Evolutionary conservation across 192 early-diverging fungal genomes (phyloP), one percentile per base, ranked within the genome.

Genomic region (Backusella tarrabulga): DNA sequence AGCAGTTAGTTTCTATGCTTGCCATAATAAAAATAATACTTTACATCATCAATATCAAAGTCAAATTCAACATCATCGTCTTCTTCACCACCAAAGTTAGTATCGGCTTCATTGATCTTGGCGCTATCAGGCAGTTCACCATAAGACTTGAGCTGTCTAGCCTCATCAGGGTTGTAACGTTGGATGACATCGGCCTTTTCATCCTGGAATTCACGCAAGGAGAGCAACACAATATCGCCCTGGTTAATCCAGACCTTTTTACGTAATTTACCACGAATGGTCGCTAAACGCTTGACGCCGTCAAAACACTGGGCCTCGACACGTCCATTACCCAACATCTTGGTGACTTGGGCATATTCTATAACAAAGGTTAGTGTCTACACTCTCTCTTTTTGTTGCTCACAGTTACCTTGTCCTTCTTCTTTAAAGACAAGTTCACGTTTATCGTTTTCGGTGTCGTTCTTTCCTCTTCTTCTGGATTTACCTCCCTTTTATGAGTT

Each of bases 191-290:
- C 97, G 68, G 94, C 94, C 86, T 96, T 97, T 67, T 89, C 84
- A 82, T 97, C 95, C 87, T 99, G 94, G 89, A 90, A 99, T 72
- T 99, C 97, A 76, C 97, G 91, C 74, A 97, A 89, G 36, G 93
- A 92, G 15, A 99, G 84, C 50, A 99, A 87, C 6, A 99, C 87
- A 56, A 97, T 91, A 77, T 99, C 97, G 66, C 97, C 97, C 73
- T 90, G 90, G 77, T 90, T 92, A 81, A 99, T 97, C 97, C 95
- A 96, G 68, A 94, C 96, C 89, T 97, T 99, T 86, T 98, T 99
- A 81, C 97, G 93, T 91, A 99, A 95, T 75, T 95, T 94, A 66
- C 98, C 98, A 70, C 98, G 96, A 86, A 99, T 98, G 80, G 96
- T 95, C 68, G 93, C 98, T 82, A 96, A 85, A 41, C 96, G 92